A percentile compares a stretch with the other conserved stretches of the same genome.
These are phyloP conservation scores for Pseudogymnoascus sp. DNA, from an alignment of 2,329 filamentous ascomycete species.

Conservation along the genomic window DNA sequence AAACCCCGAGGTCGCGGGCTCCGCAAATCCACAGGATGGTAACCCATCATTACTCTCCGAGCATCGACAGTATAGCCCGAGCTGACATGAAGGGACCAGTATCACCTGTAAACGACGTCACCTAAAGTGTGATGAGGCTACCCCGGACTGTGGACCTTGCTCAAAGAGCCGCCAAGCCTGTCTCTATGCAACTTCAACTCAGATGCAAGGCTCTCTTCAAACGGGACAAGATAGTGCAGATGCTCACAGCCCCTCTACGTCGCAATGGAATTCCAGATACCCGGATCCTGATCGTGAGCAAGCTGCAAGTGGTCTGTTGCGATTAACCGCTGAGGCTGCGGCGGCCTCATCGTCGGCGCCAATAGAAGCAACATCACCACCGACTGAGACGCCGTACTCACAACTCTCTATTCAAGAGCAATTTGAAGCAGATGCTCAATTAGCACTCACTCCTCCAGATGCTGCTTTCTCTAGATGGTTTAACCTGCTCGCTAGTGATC, in stretches of 20 bases:
- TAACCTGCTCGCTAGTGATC: constrained; percentile 15
- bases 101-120: constrained; percentile 36
- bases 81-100: constrained; percentile 22
- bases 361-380: constrained; percentile 1
- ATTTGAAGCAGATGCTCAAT: constrained; percentile 4
- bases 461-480: constrained; percentile 14
- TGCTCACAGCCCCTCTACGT: neutral
- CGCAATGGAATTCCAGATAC: neutral
- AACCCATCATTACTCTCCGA: constrained; percentile 11
- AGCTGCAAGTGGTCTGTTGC: constrained; percentile 10
- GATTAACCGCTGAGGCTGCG: constrained; percentile 1
- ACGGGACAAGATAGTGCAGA: neutral
- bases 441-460: constrained; percentile 10
- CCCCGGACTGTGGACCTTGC: constrained; percentile 37
- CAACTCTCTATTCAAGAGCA: neutral
- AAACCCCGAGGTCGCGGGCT: constrained; percentile 34
- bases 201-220: neutral
- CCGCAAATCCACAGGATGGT: constrained; percentile 36
- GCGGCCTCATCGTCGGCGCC: neutral
- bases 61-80: neutral
- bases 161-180: constrained; percentile 36
- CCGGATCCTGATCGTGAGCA: constrained; percentile 9
- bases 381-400: neutral
- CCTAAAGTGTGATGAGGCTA: constrained; percentile 40
- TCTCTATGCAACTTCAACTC: constrained; percentile 26